Base-by-base conservation (phyloP, 768 basidiomycete genomes). In the Hortiboletus campestris region DNA sequence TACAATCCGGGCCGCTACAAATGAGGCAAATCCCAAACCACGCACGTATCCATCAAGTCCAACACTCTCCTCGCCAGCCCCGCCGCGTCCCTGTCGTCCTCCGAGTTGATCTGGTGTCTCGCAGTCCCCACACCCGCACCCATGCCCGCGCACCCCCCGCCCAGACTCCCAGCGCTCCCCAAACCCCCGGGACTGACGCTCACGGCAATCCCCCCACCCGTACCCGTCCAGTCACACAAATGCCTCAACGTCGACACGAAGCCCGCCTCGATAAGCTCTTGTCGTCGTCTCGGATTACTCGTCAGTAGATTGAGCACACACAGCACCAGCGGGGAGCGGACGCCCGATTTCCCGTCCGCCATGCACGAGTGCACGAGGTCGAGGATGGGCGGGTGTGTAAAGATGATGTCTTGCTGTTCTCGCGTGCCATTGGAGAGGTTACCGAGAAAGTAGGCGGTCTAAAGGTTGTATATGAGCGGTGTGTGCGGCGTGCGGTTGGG, bases 351-450 rank as follows among this genome's bases (percentile, higher is more conserved):
- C 0, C 79, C 75, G 38, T 87, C 83, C 0, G 81, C 78, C n/a
- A 91, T 78, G 41, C 82, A 83, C 7, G 66, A 59, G n/a, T 81
- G 80, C 0, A 91, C 71, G 2, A 81, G 75, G 12, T 67, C 64
- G 4, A 91, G 78, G 7, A 91, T 73, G 6, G 73, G 71, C 0
- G 80, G 72, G 53, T 84, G 76, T 0, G 72, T 63, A n/a, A 85
- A 72, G 34, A 91, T 80, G 22, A 74, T 68, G 39, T 74, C 73
- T 53, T 85, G 85, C 42, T 81, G 77, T 16, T 72, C 67, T 1
- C 76, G 66, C 3, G 74, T 67, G 36, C 84, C 84, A 65, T 90
- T 89, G 35, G 83, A 78, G 14, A 92, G 74, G 67, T 91, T 91
- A 0, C 85, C 85, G 0, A 91, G 78, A 2, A 83, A 71, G 63